Percentiles rank a stretch among this genome's conserved stretches.
phyloP scores from a whole-genome alignment of 352 stramenopile species.

The Phytopythium litorale region DNA sequence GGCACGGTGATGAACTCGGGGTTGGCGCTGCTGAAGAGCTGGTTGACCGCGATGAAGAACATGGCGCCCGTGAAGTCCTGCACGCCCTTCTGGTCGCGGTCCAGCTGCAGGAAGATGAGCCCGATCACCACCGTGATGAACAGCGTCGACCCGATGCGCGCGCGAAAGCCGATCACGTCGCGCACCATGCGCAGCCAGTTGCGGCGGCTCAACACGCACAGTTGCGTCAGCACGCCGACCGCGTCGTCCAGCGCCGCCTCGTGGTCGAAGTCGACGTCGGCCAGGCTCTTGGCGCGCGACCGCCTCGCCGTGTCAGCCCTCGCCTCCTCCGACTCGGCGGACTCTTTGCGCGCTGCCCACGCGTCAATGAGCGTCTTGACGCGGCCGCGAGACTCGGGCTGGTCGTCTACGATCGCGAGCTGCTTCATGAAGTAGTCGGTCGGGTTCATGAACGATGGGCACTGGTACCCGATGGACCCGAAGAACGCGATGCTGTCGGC shows the following conservation, averaged over 20 bases:
- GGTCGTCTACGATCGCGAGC: slow-evolving; percentile 27
- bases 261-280: slow-evolving; percentile 6
- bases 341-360: slow-evolving; percentile 8
- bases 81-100: slow-evolving; percentile 23
- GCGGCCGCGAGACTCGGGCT: slow-evolving; percentile 16
- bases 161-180: slow-evolving; percentile 28
- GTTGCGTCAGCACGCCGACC: slow-evolving; percentile 11
- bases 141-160: slow-evolving; percentile 23
- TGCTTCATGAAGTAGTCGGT: slow-evolving; percentile 45
- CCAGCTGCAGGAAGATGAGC: slow-evolving; percentile 30
- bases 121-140: slow-evolving; percentile 32
- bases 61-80: slow-evolving; percentile 34
- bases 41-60: slow-evolving; percentile 35
- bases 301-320: background rate
- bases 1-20: slow-evolving; percentile 31
- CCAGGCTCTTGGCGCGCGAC: background rate
- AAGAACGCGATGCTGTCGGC: slow-evolving; percentile 35
- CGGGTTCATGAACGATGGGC: slow-evolving; percentile 36
- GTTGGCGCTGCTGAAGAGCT: slow-evolving; percentile 25
- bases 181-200: slow-evolving; percentile 26
- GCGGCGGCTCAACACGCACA: slow-evolving; percentile 23
- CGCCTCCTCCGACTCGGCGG: background rate
- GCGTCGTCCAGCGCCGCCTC: slow-evolving; percentile 6
- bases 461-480: slow-evolving; percentile 20
- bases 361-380: slow-evolving; percentile 17